These are phyloP conservation scores for Gracilaria domingensis DNA, from an alignment of 23 red algal species.

Conservation along the genomic window DNA sequence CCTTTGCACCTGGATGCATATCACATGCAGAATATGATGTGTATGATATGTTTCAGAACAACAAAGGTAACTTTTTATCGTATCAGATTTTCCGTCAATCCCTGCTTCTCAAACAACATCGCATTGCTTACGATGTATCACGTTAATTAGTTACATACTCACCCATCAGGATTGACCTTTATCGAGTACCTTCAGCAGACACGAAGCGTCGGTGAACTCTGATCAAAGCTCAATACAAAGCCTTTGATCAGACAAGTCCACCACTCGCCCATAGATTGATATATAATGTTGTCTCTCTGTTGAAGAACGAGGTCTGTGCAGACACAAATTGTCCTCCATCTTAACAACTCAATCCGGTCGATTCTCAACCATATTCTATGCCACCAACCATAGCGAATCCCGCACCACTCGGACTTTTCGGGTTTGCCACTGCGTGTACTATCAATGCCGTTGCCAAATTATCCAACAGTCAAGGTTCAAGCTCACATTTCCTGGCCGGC, in stretches of 20 bases:
- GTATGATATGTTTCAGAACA: background rate
- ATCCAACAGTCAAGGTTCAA: background rate
- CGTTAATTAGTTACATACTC: background rate
- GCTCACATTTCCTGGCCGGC: background rate
- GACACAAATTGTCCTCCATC: background rate
- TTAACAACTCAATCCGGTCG: background rate
- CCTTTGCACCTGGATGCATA: background rate
- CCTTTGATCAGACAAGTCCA: background rate
- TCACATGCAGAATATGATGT: too few relatives aligned
- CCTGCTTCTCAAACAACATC: background rate
- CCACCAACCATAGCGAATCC: slow-evolving; percentile 24
- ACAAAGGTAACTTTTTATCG: background rate
- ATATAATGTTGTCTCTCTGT: too few relatives aligned
- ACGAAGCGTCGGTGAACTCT: background rate
- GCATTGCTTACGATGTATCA: background rate
- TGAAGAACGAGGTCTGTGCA: too few relatives aligned
- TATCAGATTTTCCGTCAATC: background rate
- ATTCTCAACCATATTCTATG: background rate
- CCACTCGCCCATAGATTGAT: too few relatives aligned
- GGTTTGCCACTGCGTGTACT: slow-evolving; percentile 34
- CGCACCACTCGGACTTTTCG: slow-evolving; percentile 30
- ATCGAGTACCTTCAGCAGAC: background rate
- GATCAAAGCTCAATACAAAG: background rate
- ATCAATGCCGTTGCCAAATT: slow-evolving; percentile 26
- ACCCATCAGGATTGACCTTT: background rate